Evolutionary conservation across 345 rosid genomes (phyloP).

Genomic region (Arabis alpina): DNA sequence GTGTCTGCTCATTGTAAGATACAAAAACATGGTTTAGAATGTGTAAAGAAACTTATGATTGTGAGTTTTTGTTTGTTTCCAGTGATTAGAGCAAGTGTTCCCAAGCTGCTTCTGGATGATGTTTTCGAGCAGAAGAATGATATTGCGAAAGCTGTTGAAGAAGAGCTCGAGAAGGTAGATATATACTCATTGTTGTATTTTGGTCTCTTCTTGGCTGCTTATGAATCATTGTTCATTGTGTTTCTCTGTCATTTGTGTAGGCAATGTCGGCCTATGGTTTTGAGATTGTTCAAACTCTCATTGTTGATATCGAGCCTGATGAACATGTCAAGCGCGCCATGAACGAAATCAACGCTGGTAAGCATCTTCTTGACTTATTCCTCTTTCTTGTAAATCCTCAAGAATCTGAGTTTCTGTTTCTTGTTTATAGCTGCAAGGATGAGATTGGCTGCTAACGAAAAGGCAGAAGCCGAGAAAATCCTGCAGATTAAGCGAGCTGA

Average conservation of each 20-base stretch:
- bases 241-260: slow-evolving; percentile 30
- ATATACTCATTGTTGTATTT: slow-evolving; percentile 5
- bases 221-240: neutral
- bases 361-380: slow-evolving; percentile 7
- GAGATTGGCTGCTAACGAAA: slow-evolving; percentile 47
- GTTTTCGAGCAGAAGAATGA: slow-evolving; percentile 67
- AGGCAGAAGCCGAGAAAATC: slow-evolving; percentile 49
- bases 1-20: neutral
- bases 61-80: neutral
- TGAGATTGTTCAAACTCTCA: slow-evolving; percentile 62
- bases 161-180: slow-evolving; percentile 57
- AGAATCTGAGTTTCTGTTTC: slow-evolving; percentile 13
- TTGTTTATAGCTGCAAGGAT: slow-evolving; percentile 43
- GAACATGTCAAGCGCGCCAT: slow-evolving; percentile 58
- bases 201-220: neutral
- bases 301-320: slow-evolving; percentile 61
- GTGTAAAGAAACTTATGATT: neutral
- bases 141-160: slow-evolving; percentile 59
- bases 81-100: slow-evolving; percentile 67
- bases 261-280: slow-evolving; percentile 63
- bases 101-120: slow-evolving; percentile 52
- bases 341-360: slow-evolving; percentile 64
- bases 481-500: slow-evolving; percentile 47
- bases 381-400: neutral
- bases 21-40: neutral